Conservation (phyloP, 768 basidiomycete genomes). For the Auricularia auricula-judae region DNA sequence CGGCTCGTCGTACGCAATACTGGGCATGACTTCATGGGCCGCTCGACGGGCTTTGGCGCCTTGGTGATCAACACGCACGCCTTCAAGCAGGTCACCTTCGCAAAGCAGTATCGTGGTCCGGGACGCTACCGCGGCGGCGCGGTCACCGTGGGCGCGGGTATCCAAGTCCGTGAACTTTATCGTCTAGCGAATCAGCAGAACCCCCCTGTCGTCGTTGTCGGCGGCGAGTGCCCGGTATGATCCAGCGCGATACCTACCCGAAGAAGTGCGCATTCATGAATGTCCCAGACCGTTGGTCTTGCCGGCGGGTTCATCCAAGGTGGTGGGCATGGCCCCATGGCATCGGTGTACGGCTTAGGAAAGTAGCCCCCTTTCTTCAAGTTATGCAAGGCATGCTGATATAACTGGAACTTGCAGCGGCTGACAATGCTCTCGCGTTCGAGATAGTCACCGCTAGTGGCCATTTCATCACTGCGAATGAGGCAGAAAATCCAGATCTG, state of each 20-base stretch:
- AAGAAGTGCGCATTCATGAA: neutral
- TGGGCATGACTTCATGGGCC: conserved; percentile 34
- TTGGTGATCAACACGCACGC: conserved; percentile 32
- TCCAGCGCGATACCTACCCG: too few relatives aligned
- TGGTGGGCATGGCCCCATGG: conserved; percentile 18
- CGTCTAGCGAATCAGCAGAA: conserved; percentile 11
- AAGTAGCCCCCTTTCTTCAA: neutral
- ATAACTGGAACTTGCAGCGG: conserved; percentile 7
- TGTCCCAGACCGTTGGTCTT: conserved; percentile 15
- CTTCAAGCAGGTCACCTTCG: conserved; percentile 24
- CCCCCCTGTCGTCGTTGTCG: conserved; percentile 11
- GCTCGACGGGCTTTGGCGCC: conserved; percentile 29
- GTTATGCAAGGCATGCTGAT: neutral
- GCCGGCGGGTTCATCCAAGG: conserved; percentile 26
- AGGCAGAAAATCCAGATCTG: conserved; percentile 15
- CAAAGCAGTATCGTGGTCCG: conserved; percentile 11
- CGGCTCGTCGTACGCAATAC: conserved; percentile 22
- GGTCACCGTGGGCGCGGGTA: conserved; percentile 21
- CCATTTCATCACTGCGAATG: conserved; percentile 15
- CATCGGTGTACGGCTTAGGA: conserved; percentile 4
- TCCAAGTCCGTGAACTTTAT: conserved; percentile 14
- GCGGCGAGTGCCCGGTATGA: conserved; percentile 8
- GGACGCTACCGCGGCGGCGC: conserved; percentile 16
- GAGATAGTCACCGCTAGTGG: conserved; percentile 22
- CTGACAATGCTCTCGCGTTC: conserved; percentile 20